phyloP scores from a whole-genome alignment of 2,329 filamentous ascomycete genomes.

The Fusarium burgessii region DNA sequence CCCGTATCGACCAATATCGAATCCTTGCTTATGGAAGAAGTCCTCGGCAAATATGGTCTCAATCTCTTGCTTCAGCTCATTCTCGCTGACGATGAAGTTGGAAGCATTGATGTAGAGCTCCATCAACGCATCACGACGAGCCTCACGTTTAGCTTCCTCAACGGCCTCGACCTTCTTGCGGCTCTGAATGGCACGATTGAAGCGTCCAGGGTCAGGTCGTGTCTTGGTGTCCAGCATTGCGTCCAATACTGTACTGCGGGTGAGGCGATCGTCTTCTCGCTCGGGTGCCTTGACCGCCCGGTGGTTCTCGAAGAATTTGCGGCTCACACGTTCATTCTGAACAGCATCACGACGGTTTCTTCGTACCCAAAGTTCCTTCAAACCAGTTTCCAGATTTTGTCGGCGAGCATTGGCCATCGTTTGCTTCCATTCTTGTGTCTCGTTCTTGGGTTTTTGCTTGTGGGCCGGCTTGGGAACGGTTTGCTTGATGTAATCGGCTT shows the following conservation, averaged over 20 bases:
- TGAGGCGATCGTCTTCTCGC: conserved; percentile 81
- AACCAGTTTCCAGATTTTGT: conserved; percentile 76
- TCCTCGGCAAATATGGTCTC: conserved; percentile 80
- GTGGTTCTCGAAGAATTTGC: conserved; percentile 61
- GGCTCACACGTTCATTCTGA: conserved; percentile 55
- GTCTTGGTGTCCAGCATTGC: conserved; percentile 62
- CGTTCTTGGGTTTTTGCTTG: conserved; percentile 51
- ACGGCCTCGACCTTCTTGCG: conserved; percentile 59
- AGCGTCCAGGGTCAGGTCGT: conserved; percentile 72
- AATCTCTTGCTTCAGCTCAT: conserved; percentile 79
- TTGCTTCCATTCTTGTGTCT: conserved; percentile 72
- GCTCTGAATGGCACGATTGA: conserved; percentile 63
- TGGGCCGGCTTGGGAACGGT: conserved; percentile 68
- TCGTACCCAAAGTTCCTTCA: conserved; percentile 76
- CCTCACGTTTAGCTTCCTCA: conserved; percentile 62
- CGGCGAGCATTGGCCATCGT: conserved; percentile 79
- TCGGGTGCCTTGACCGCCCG: conserved; percentile 71
- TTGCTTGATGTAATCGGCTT: conserved; percentile 68
- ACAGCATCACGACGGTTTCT: conserved; percentile 61
- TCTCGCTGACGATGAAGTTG: conserved; percentile 86
- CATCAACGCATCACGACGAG: conserved; percentile 79
- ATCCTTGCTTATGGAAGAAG: conserved; percentile 59
- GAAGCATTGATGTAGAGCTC: conserved; percentile 90
- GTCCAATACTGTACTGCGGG: conserved; percentile 72
- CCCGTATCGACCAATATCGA: conserved; percentile 48